Evolutionary conservation across 2,329 filamentous ascomycete species (phyloP).

Genomic region (Penicillium janthinellum): DNA sequence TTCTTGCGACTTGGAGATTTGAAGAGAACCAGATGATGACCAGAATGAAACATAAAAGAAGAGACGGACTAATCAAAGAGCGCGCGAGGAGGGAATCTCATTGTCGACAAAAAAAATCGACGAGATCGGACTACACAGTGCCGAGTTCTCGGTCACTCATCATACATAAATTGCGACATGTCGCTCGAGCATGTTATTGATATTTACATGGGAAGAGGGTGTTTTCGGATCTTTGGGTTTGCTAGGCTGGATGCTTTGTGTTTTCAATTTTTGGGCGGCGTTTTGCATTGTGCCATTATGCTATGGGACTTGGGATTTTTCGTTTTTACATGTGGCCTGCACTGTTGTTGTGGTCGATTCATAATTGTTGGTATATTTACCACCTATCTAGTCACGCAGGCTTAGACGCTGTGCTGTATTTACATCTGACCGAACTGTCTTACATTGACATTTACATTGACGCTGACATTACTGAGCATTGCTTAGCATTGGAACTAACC

Average conservation of each 20-base stretch:
- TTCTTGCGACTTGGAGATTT: background rate
- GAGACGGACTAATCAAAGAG: background rate
- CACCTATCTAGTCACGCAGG: background rate
- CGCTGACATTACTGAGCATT: constrained; percentile 19
- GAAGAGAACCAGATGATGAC: background rate
- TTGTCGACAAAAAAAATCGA: background rate
- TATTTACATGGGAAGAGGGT: background rate
- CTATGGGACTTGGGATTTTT: background rate
- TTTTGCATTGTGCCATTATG: constrained; percentile 5
- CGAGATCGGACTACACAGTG: constrained; percentile 2
- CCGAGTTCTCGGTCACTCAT: constrained; percentile 8
- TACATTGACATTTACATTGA: constrained; percentile 3
- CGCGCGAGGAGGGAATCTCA: background rate
- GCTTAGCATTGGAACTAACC: constrained; percentile 20
- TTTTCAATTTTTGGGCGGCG: constrained; percentile 1
- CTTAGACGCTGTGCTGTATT: background rate
- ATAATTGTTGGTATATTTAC: background rate
- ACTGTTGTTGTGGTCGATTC: background rate
- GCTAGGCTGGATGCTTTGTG: background rate
- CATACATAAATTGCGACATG: constrained; percentile 1
- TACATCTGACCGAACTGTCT: background rate
- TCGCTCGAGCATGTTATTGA: background rate
- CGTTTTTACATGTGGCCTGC: constrained; percentile 1
- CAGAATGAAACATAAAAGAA: background rate
- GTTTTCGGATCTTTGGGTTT: constrained; percentile 1